These are phyloP conservation scores for Colletotrichum scovillei DNA, from an alignment of 2,329 filamentous ascomycete species.

Conservation along the genomic window DNA sequence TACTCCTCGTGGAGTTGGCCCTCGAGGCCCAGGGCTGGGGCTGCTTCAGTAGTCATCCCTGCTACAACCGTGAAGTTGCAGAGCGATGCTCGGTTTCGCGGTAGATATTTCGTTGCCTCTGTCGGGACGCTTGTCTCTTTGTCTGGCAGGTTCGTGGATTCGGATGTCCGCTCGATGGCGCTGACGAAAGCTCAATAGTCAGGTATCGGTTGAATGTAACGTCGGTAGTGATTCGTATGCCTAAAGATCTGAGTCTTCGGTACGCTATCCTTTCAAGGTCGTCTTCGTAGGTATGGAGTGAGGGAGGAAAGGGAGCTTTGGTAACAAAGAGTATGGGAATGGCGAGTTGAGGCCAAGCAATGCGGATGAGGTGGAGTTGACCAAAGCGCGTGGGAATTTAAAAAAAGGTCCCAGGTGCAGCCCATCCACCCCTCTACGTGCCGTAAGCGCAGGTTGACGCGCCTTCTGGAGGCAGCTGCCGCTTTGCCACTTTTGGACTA, in stretches of 20 bases:
- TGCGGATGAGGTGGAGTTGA: slow-evolving; percentile 18
- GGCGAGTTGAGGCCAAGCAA: background rate
- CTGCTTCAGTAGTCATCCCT: slow-evolving; percentile 29
- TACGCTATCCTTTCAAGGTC: background rate
- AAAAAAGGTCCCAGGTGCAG: slow-evolving; percentile 16
- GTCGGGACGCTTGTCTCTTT: background rate
- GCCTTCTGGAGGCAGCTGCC: slow-evolving; percentile 5
- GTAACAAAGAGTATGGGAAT: slow-evolving; percentile 19
- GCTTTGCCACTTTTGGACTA: slow-evolving; percentile 14
- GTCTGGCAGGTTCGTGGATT: background rate
- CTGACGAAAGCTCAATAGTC: background rate
- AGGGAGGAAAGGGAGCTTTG: background rate
- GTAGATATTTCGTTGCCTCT: background rate
- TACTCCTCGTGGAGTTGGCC: slow-evolving; percentile 29
- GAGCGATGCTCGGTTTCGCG: too few relatives aligned
- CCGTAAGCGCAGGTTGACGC: slow-evolving; percentile 24
- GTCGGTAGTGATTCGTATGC: background rate
- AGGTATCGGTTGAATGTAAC: background rate
- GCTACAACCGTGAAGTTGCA: background rate
- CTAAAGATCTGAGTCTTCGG: background rate
- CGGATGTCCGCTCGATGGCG: slow-evolving; percentile 9
- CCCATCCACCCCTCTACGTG: slow-evolving; percentile 29
- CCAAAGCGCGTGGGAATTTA: slow-evolving; percentile 32
- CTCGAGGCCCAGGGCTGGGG: slow-evolving; percentile 15
- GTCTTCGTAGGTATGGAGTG: background rate